These are phyloP conservation scores for Aspergillus sp. DNA, from an alignment of 2,329 filamentous ascomycete species.

Conservation along the genomic window DNA sequence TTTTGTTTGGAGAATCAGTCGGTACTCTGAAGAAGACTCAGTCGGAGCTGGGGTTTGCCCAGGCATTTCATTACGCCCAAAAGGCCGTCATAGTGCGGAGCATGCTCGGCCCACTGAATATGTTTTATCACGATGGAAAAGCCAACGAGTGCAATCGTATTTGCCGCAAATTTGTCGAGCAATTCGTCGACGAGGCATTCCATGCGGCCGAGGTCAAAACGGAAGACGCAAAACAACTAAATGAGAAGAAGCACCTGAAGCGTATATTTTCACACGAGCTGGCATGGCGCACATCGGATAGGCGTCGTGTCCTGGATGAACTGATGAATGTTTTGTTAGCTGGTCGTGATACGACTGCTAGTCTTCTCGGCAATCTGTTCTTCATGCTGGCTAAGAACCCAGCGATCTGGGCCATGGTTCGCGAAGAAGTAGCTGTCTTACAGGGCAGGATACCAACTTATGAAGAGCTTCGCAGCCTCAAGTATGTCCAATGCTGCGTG, in stretches of 20 bases:
- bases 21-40: slow-evolving; percentile 36
- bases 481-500: slow-evolving; percentile 22
- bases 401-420: slow-evolving; percentile 35
- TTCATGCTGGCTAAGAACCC: slow-evolving; percentile 28
- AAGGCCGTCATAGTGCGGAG: slow-evolving; percentile 17
- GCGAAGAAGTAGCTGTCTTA: slow-evolving; percentile 25
- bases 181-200: slow-evolving; percentile 42
- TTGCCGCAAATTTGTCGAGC: slow-evolving; percentile 29
- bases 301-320: slow-evolving; percentile 43
- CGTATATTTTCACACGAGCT: slow-evolving; percentile 47
- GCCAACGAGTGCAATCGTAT: slow-evolving; percentile 35
- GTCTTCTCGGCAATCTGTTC: slow-evolving; percentile 43
- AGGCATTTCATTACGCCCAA: slow-evolving; percentile 30
- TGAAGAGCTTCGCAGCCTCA: slow-evolving; percentile 22
- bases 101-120: slow-evolving; percentile 15
- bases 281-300: slow-evolving; percentile 44
- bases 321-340: slow-evolving; percentile 51
- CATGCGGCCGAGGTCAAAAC: slow-evolving; percentile 14
- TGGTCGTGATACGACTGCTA: slow-evolving; percentile 53
- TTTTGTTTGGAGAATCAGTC: slow-evolving; percentile 67
- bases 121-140: slow-evolving; percentile 17
- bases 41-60: slow-evolving; percentile 20
- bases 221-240: slow-evolving; percentile 16
- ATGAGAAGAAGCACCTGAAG: background rate
- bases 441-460: slow-evolving; percentile 22